phyloP scores from a whole-genome alignment of 2,329 filamentous ascomycete species.

The Colletotrichum kahawae region DNA sequence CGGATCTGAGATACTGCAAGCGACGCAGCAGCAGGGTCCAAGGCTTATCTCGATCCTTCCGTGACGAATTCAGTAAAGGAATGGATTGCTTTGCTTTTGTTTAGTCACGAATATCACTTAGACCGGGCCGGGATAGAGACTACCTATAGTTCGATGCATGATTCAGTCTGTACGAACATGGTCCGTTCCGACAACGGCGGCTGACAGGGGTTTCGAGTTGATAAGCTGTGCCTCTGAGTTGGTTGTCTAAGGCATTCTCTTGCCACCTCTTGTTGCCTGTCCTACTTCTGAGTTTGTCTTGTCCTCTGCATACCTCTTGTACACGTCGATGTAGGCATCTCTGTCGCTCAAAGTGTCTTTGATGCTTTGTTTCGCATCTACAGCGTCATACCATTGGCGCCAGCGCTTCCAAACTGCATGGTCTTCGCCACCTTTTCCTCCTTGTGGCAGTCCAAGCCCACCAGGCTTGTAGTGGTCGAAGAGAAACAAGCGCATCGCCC shows the following conservation, averaged over 20 bases:
- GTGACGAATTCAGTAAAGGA: background rate
- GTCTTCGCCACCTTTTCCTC: conserved; percentile 42
- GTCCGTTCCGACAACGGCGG: background rate
- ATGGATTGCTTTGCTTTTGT: background rate
- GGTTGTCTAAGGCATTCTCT: conserved; percentile 57
- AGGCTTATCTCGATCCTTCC: background rate
- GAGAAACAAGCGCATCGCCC: conserved; percentile 74
- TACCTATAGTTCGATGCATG: background rate
- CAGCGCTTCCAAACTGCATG: conserved; percentile 68
- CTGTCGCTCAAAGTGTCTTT: conserved; percentile 71
- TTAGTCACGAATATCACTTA: background rate
- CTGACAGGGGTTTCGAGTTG: background rate
- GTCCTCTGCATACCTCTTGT: conserved; percentile 71
- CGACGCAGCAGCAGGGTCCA: background rate
- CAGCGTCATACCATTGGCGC: conserved; percentile 66
- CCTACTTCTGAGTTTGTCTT: conserved; percentile 66
- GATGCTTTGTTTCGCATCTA: conserved; percentile 66
- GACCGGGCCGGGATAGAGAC: background rate
- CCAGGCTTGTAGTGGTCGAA: conserved; percentile 76
- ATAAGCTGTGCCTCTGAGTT: background rate
- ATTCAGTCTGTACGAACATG: background rate
- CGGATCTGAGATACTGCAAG: background rate
- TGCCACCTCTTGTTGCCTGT: conserved; percentile 67
- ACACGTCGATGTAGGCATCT: conserved; percentile 71
- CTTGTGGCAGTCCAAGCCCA: conserved; percentile 49